A percentile compares a stretch with the other conserved stretches of the same genome.
These are phyloP conservation scores for Bothriochloa decipiens DNA, from an alignment of 176 grass and related monocot species.

Conservation along the genomic window DNA sequence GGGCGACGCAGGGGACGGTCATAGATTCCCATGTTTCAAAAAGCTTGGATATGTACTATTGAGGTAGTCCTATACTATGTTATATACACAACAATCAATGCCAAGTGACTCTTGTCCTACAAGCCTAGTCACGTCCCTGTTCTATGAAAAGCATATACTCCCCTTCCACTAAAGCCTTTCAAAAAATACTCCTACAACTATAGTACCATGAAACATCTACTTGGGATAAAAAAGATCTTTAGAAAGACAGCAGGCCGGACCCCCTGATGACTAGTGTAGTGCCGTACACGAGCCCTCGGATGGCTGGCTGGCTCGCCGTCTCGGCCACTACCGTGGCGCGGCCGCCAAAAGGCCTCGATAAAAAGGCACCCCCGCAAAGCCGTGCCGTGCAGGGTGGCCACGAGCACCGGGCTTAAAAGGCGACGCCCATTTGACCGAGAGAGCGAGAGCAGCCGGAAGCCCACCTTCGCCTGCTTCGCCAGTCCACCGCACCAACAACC, in stretches of 20 bases:
- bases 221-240: conserved; percentile 1
- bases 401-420: conserved; percentile 64
- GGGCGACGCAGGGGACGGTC: no score
- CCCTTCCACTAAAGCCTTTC: not conserved
- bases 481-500: conserved; percentile 28
- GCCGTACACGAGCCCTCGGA: no score
- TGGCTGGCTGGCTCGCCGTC: conserved; percentile 29
- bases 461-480: not conserved
- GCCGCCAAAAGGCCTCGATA: conserved; percentile 54
- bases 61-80: not conserved
- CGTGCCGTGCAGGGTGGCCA: conserved; percentile 44
- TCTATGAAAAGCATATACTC: conserved; percentile 33
- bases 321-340: conserved; percentile 46
- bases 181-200: not conserved
- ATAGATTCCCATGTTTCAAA: not conserved
- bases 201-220: not conserved
- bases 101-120: not conserved
- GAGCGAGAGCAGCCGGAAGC: conserved; percentile 26
- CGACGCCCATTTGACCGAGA: conserved; percentile 61
- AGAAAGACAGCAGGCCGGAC: conserved; percentile 17
- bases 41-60: not conserved
- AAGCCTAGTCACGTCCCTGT: conserved; percentile 21
- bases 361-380: conserved; percentile 45
- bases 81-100: not conserved
- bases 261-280: not conserved